Percentiles rank a stretch among this genome's conserved stretches.
phyloP scores from a whole-genome alignment of 2,329 filamentous ascomycete genomes.

The Leptographium wingfieldii region DNA sequence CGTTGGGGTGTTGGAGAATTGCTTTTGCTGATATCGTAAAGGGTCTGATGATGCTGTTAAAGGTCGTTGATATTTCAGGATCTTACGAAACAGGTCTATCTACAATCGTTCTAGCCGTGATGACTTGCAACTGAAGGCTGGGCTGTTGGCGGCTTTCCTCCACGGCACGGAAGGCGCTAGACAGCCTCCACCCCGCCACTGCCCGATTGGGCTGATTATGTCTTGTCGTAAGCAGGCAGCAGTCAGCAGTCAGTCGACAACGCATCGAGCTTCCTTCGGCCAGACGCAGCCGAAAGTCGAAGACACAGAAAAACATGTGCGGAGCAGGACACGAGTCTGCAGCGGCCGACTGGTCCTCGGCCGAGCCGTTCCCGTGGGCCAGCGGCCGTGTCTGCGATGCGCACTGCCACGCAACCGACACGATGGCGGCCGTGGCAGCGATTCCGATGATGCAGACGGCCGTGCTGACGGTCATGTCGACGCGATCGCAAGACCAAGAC shows the following conservation, averaged over 20 bases:
- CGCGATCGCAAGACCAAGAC: conserved; percentile 60
- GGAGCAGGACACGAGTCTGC: background rate
- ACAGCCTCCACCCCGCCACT: background rate
- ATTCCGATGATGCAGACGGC: conserved; percentile 55
- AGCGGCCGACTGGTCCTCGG: conserved; percentile 6
- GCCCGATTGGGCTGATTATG: no score
- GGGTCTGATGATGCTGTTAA: no score
- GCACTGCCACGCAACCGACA: conserved; percentile 77
- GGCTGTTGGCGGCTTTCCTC: no score
- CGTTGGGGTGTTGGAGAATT: no score
- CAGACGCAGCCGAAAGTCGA: no score
- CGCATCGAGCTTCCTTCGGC: background rate
- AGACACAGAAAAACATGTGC: background rate
- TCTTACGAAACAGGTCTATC: no score
- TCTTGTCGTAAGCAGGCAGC: no score
- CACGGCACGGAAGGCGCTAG: background rate
- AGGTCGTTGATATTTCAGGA: no score
- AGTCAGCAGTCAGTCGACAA: no score
- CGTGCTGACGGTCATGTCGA: conserved; percentile 63
- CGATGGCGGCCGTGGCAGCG: conserved; percentile 44
- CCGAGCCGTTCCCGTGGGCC: conserved; percentile 52
- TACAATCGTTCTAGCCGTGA: background rate
- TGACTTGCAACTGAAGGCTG: no score
- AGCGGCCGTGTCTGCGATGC: conserved; percentile 57
- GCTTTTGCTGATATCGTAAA: no score